Conservation (phyloP, 2,329 filamentous ascomycete species). For the Huntiella moniliformis region DNA sequence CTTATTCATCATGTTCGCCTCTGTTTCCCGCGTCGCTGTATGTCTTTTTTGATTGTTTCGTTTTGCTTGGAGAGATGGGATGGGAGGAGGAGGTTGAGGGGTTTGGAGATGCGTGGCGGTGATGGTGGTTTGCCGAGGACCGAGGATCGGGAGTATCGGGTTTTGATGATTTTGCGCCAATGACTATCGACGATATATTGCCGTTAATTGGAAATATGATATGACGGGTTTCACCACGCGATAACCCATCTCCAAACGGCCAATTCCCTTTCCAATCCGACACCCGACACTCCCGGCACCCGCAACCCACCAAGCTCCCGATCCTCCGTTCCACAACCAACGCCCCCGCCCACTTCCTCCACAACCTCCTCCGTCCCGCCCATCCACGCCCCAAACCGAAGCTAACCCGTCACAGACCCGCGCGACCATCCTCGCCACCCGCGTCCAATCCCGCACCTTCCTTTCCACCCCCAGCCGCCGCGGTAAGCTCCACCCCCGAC, state of each 20-base stretch:
- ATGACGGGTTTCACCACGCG: not conserved
- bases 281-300: no score
- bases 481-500: constrained; percentile 30
- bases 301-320: not conserved
- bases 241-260: not conserved
- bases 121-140: not conserved
- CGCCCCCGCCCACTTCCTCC: not conserved
- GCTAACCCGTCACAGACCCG: constrained; percentile 7
- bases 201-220: not conserved
- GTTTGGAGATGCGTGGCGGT: not conserved
- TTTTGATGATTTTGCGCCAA: not conserved
- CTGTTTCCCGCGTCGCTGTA: constrained; percentile 11
- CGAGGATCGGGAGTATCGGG: not conserved
- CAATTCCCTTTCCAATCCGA: not conserved
- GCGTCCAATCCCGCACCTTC: constrained; percentile 33
- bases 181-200: not conserved
- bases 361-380: not conserved
- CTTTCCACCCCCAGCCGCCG: constrained; percentile 42
- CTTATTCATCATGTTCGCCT: constrained; percentile 7
- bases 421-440: constrained; percentile 9
- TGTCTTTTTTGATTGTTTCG: constrained; percentile 4
- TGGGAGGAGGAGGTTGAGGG: not conserved
- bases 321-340: not conserved
- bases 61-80: not conserved
- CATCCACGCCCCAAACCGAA: not conserved